phyloP scores from a whole-genome alignment of 139 green algal genomes.

The Chlamydomonas schloesseri region DNA sequence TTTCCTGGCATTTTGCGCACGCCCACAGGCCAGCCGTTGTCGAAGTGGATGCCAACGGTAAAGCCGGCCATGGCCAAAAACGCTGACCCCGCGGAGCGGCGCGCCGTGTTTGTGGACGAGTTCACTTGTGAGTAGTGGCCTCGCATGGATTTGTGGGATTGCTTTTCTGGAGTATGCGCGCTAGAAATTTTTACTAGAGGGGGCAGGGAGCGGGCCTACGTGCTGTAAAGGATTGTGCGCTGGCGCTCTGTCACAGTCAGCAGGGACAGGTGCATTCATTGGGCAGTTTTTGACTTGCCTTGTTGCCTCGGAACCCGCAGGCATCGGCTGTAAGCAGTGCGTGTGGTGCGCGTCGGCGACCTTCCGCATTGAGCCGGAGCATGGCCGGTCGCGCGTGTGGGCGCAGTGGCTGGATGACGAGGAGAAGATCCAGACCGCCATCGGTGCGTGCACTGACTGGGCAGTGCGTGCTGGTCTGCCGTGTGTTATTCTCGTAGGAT shows the following conservation, averaged over 20 bases:
- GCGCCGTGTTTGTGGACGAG: slow-evolving; percentile 92
- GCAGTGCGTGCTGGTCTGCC: too few species aligned
- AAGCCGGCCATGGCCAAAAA: slow-evolving; percentile 77
- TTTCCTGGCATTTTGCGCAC: too few species aligned
- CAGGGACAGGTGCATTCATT: too few species aligned
- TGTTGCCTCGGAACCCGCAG: too few species aligned
- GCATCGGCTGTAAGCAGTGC: slow-evolving; percentile 92
- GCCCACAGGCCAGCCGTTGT: slow-evolving; percentile 75
- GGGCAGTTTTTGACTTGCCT: too few species aligned
- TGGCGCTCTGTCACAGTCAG: too few species aligned
- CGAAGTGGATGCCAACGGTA: slow-evolving; percentile 78
- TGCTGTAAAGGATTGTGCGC: too few species aligned
- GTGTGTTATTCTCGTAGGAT: too few species aligned
- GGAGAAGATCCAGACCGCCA: slow-evolving; percentile 77
- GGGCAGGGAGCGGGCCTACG: too few species aligned
- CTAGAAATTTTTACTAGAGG: too few species aligned
- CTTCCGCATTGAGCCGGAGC: slow-evolving; percentile 85
- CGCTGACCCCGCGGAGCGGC: slow-evolving; percentile 69
- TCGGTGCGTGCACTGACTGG: slow-evolving; percentile 48
- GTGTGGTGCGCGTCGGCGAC: slow-evolving; percentile 81
- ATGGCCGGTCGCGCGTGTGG: slow-evolving; percentile 83
- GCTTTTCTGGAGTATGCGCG: too few species aligned
- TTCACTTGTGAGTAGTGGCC: slow-evolving; percentile 70
- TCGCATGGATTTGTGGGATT: too few species aligned
- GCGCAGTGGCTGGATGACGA: slow-evolving; percentile 86